Evolutionary conservation across 2,329 filamentous ascomycete genomes (phyloP), one percentile per base, ranked within the genome.

Genomic region (Colletotrichum godetiae): DNA sequence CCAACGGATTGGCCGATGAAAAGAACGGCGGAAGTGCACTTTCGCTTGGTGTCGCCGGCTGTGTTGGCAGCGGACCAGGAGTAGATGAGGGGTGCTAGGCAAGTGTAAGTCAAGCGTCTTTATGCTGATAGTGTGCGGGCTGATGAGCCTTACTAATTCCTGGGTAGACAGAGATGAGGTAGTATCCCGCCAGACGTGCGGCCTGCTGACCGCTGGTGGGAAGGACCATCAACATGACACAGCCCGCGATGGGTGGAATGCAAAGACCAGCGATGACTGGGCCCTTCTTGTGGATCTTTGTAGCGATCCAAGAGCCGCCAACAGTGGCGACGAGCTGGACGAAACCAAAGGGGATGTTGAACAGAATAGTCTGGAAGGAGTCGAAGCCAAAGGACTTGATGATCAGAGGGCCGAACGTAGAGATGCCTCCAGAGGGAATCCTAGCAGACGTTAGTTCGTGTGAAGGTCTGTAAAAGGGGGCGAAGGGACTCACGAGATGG

Each of bases 31-130:
- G 90, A 92, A 0, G 88, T 92, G 2, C 89, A 86, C 77, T 92
- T 92, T 73, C 90, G 88, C 79, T 93, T 93, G 0, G 91, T 93
- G 72, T 93, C 90, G 0, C 91, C 91, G 2, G 86, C 91, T 0
- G 91, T 90, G 75, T 91, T 91, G 63, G 89, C 88, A 0, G 86
- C 86, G 0, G 85, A 86, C 88, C 88, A 90, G 0, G 87, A 86
- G 77, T 89, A 90, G 27, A 90, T 86, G 66, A 91, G 79, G 0
- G 88, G 90, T 1, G 89, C 87, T 75, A 7, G 5, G 5, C 13
- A 11, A 1, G 10, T 49, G 49, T 59, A 11, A 49, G 56, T 64
- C 22, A 35, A 27, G 15, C 15, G n/a, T 29, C 5, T 22, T 11
- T 2, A 3, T 2, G 19, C 0, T 46, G 19, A 46, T 10, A 10